Evolutionary conservation across 148 eudicot species (phyloP), one percentile per base, ranked within the genome.

Genomic region (Chenopodium quinoa): DNA sequence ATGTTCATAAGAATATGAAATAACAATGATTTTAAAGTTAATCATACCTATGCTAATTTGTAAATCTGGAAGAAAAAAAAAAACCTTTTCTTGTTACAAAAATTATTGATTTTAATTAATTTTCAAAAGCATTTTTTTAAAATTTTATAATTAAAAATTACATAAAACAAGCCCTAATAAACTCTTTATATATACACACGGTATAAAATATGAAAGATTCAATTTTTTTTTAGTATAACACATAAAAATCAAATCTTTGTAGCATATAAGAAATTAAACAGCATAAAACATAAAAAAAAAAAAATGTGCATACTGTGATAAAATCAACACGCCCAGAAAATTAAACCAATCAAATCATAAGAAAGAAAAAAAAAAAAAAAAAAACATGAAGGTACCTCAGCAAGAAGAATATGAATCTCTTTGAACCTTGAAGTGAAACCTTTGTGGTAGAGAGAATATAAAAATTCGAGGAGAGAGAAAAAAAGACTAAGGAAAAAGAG

Each of bases 371-470:
- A n/a, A n/a, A n/a, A n/a, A n/a, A 16, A 71, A 50, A 67, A 1
- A 14, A 34, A 56, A 56, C n/a, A 22, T 60, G 77, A 82, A 77
- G 46, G 62, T 76, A 76, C 80, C 80, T 69, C 25, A 63, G 13
- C 60, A 62, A 79, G 37, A 63, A 13, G 34, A 52, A 8, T 17
- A 29, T n/a, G 66, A 27, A 34, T 22, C 48, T 27, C 3, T 37
- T 46, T 37, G 47, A 29, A 50, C 13, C 62, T 70, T 69, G 40
- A 71, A 71, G 40, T 20, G 69, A 27, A 82, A 22, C 37, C 17
- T 72, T 34, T 34, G 75, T 34, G 69, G 27, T 25, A 47, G 68
- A 77, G 31, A 34, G 9, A 4, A 66, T 58, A 75, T 29, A 73
- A 46, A 77, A 20, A 2, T 44, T 10, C 22, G 29, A 23, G 68